Conservation (phyloP, 257 asterid genomes). For the Phtheirospermum japonicum region DNA sequence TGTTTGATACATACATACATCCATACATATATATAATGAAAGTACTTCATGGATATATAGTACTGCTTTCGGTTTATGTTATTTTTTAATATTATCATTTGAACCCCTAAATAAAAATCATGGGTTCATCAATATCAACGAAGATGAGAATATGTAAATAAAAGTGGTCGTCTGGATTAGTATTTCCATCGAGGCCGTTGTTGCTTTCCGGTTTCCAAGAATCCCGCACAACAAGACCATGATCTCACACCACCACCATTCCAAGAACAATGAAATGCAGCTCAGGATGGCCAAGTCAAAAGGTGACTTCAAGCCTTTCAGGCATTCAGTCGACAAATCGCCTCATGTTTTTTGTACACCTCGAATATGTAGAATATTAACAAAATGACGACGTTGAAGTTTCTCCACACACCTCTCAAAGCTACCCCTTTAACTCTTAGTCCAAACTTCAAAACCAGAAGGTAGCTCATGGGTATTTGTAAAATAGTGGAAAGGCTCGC, state of each 20-base stretch:
- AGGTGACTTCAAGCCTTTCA: conserved; percentile 57
- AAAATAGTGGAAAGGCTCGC: conserved; percentile 51
- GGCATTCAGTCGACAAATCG: conserved; percentile 45
- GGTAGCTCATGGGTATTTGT: too few species aligned
- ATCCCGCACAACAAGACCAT: conserved; percentile 73
- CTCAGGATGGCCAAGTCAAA: conserved; percentile 63
- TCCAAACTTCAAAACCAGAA: too few species aligned
- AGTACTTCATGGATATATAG: too few species aligned
- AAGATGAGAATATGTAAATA: conserved; percentile 80
- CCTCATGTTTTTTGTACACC: conserved; percentile 57
- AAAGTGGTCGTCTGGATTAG: conserved; percentile 69
- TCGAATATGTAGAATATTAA: conserved; percentile 47
- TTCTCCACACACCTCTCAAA: conserved; percentile 56
- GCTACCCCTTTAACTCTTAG: conserved; percentile 69
- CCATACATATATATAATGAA: too few species aligned
- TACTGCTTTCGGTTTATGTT: too few species aligned
- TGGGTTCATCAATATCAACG: too few species aligned
- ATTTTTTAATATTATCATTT: too few species aligned
- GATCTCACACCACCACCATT: conserved; percentile 97
- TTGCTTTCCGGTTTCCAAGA: conserved; percentile 51
- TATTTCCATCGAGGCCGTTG: conserved; percentile 84
- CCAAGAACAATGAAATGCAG: conserved; percentile 77
- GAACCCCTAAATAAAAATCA: too few species aligned
- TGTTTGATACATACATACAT: too few species aligned
- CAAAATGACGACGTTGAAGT: conserved; percentile 51